Evolutionary conservation across 495 filamentous ascomycete genomes (phyloP), one percentile per base, ranked within the genome.

Genomic region (Viridothelium virens): DNA sequence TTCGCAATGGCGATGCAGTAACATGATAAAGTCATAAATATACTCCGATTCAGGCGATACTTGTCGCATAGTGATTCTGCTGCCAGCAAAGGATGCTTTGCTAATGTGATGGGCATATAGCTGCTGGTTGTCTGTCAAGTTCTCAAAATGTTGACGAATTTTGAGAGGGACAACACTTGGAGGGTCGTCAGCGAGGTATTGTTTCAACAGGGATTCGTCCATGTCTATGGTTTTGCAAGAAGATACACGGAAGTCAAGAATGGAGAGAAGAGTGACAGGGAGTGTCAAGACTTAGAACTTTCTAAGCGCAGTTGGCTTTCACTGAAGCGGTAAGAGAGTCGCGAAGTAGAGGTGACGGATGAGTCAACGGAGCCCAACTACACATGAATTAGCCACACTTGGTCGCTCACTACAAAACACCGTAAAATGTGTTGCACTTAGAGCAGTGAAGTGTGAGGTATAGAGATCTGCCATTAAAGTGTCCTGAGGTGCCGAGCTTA

Each of bases 81-180:
- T 91, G 34, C 94, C 94, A 50, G 89, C 85, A 66, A 93, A 91
- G 4, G 89, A 87, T 59, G 92, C 92, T 72, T 91, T 94, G 68
- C 88, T 92, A 73, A 97, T 91, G 71, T 90, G 89, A 76, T 98
- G 94, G 44, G 94, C 92, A 78, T 98, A 98, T 65, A 84, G 74
- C 75, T 90, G 91, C 79, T 92, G 83, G 69, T 87, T 80, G 71
- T 91, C 86, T 48, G 82, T 85, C 65, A 98, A 78, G 12, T 89
- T 85, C 50, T 91, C 87, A 75, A 97, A 98, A 75, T 97, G 94
- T 64, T 88, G 86, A 78, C 90, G 90, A 74, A 97, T 89, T 71
- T 89, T 87, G 39, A 98, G 84, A 25, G 86, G 84, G 56, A 96
- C 93, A 64, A 96, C 86, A 18, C 85, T 86, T 0, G 94, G 94